Evolutionary conservation across 192 early-diverging fungal species (phyloP).

Genomic region (Entomortierella lignicola): DNA sequence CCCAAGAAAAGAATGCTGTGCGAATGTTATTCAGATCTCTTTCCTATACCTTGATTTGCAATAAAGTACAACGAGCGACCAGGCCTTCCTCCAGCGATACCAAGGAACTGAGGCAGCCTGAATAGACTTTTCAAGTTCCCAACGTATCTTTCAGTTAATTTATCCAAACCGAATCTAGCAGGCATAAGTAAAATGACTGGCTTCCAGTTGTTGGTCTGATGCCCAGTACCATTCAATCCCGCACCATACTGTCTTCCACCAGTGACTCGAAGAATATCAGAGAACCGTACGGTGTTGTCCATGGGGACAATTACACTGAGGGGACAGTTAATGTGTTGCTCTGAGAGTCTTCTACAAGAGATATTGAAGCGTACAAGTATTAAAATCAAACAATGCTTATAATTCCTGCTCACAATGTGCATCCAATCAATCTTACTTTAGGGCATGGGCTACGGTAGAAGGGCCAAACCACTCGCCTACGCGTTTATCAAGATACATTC

Average conservation of each 20-base stretch:
- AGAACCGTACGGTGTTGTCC: slow-evolving; percentile 30
- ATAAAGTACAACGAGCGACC: slow-evolving; percentile 58
- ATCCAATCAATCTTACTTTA: slow-evolving; percentile 36
- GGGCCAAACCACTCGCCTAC: slow-evolving; percentile 61
- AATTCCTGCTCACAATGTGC: neutral
- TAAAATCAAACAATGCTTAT: no score
- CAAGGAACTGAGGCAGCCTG: slow-evolving; percentile 54
- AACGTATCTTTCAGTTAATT: slow-evolving; percentile 23
- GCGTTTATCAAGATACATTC: slow-evolving; percentile 50
- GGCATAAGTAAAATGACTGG: slow-evolving; percentile 54
- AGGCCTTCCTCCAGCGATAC: slow-evolving; percentile 56
- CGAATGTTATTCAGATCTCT: neutral
- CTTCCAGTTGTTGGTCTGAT: slow-evolving; percentile 26
- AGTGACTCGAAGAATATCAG: slow-evolving; percentile 21
- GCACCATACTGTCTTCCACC: neutral
- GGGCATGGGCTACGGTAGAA: slow-evolving; percentile 53
- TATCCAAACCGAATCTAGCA: slow-evolving; percentile 36
- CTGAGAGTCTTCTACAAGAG: slow-evolving; percentile 47
- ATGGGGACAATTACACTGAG: slow-evolving; percentile 34
- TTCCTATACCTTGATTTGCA: slow-evolving; percentile 44
- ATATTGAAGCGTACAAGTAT: neutral
- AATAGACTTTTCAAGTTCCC: slow-evolving; percentile 39
- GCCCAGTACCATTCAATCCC: neutral
- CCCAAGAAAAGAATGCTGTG: neutral
- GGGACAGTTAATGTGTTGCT: slow-evolving; percentile 48